A percentile compares a stretch with the other conserved stretches of the same genome.
phyloP scores from a whole-genome alignment of 2,329 filamentous ascomycete genomes.

The Didymella glomerata region DNA sequence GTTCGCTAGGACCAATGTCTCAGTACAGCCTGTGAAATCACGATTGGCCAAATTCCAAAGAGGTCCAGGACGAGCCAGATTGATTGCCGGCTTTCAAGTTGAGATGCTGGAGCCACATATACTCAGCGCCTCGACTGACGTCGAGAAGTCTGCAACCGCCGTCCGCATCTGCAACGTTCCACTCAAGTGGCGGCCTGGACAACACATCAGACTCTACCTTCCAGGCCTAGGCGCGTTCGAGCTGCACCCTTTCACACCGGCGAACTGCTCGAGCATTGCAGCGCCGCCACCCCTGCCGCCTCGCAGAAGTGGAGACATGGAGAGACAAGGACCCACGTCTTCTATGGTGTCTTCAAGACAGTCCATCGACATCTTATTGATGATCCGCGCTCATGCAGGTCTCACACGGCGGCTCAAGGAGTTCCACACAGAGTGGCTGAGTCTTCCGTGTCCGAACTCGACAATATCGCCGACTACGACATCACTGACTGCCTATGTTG shows the following conservation, averaged over 20 bases:
- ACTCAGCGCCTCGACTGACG: constrained; percentile 12
- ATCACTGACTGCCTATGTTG: constrained; percentile 36
- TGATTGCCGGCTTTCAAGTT: constrained; percentile 34
- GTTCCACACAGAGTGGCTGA: constrained; percentile 37
- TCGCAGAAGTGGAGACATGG: constrained; percentile 26
- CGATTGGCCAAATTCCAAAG: constrained; percentile 20
- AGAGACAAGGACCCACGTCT: constrained; percentile 13
- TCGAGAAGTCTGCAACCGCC: constrained; percentile 28
- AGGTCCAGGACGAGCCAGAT: constrained; percentile 20
- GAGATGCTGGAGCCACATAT: constrained; percentile 31
- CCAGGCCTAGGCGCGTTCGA: constrained; percentile 38
- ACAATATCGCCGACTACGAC: constrained; percentile 21
- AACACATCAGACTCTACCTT: constrained; percentile 41
- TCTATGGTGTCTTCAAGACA: background rate
- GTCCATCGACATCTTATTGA: constrained; percentile 35
- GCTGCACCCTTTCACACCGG: constrained; percentile 43
- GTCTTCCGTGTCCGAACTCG: constrained; percentile 40
- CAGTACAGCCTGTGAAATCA: constrained; percentile 21
- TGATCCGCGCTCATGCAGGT: constrained; percentile 34
- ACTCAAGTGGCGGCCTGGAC: constrained; percentile 40
- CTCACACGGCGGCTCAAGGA: constrained; percentile 35
- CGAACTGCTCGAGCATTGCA: constrained; percentile 33
- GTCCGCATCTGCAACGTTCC: constrained; percentile 37
- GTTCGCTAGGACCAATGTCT: constrained; percentile 33
- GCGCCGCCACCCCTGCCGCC: constrained; percentile 23